phyloP scores from a whole-genome alignment of 2,329 filamentous ascomycete genomes.

The Blastomyces parvus region DNA sequence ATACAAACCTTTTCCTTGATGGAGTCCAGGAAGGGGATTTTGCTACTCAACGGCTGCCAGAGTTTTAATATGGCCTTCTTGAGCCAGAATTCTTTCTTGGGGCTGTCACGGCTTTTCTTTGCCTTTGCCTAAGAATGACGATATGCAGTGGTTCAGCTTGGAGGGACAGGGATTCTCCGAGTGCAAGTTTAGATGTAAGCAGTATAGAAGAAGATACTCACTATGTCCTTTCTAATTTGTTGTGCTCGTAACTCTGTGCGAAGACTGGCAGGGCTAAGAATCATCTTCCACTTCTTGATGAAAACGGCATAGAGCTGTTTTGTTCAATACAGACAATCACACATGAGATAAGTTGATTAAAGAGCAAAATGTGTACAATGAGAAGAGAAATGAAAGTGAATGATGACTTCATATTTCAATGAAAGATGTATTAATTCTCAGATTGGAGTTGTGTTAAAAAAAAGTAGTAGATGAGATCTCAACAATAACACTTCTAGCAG shows the following conservation, averaged over 20 bases:
- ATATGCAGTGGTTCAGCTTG: background rate
- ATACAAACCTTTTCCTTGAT: constrained; percentile 2
- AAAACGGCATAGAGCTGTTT: background rate
- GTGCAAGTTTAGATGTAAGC: background rate
- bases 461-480: background rate
- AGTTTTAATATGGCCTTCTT: background rate
- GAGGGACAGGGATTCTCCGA: too few species aligned
- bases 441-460: background rate
- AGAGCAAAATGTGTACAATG: background rate
- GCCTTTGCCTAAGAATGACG: background rate
- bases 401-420: background rate
- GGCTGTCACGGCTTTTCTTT: background rate
- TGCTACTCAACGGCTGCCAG: background rate
- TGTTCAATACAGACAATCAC: background rate
- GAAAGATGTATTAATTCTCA: background rate
- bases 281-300: background rate
- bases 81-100: background rate
- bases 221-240: background rate
- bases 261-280: background rate
- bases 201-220: background rate
- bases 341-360: background rate
- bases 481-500: constrained; percentile 21
- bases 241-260: background rate
- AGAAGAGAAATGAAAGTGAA: background rate
- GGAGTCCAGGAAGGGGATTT: background rate